Conservation (phyloP, 2,329 filamentous ascomycete species). For the Penicillium capsulatum region DNA sequence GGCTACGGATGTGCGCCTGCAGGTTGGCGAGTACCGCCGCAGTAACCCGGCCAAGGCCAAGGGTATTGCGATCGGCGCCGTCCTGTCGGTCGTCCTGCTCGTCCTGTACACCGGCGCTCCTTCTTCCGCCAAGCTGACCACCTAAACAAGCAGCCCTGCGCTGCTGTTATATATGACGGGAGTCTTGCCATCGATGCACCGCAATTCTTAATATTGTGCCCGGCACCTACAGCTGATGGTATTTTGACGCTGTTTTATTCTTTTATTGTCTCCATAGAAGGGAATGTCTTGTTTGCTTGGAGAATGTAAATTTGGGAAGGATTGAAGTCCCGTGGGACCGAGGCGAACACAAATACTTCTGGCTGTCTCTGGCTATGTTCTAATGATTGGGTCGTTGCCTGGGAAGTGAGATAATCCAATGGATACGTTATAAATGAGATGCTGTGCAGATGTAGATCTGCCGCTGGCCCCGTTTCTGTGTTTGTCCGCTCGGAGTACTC, state of each 20-base stretch:
- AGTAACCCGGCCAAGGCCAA: constrained; percentile 23
- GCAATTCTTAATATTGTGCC: constrained; percentile 9
- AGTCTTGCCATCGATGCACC: constrained; percentile 8
- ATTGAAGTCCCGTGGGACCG: constrained; percentile 17
- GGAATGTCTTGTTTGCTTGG: constrained; percentile 13
- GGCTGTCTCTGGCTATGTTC: constrained; percentile 13
- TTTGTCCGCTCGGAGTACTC: no score
- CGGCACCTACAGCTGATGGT: constrained; percentile 5
- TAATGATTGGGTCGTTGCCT: constrained; percentile 19
- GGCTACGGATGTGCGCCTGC: constrained; percentile 42
- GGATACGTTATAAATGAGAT: neutral
- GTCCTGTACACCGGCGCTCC: constrained; percentile 22
- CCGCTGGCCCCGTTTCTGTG: no score
- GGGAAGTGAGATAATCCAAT: constrained; percentile 11
- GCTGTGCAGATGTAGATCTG: no score
- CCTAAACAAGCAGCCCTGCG: constrained; percentile 5
- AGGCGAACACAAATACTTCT: constrained; percentile 14
- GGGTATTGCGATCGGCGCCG: constrained; percentile 17
- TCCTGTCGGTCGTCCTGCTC: constrained; percentile 16
- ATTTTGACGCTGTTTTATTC: constrained; percentile 6
- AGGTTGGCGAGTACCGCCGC: constrained; percentile 27
- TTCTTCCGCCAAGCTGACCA: constrained; percentile 15
- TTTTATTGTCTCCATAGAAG: constrained; percentile 18
- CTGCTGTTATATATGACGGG: neutral
- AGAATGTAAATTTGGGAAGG: constrained; percentile 22